A percentile compares a stretch with the other conserved stretches of the same genome.
Conservation (phyloP, 768 basidiomycete genomes). For the Leucosporidium yakuticum region DNA sequence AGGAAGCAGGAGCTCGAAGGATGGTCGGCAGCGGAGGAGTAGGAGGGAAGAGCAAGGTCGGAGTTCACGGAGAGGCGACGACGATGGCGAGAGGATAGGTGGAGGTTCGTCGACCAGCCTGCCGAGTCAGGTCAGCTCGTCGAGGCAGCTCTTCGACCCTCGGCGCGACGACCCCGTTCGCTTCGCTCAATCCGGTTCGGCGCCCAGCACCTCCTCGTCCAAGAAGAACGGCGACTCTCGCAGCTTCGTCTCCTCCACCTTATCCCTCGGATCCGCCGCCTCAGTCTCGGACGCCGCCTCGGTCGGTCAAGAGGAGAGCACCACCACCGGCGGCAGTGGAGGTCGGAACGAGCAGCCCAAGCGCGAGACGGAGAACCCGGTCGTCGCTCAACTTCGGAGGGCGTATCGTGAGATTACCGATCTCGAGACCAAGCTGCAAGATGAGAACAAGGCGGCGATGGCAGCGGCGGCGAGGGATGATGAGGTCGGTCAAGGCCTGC, state of each 20-base stretch:
- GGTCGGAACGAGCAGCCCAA: conserved; percentile 4
- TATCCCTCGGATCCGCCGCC: conserved; percentile 56
- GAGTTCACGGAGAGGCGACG: not conserved
- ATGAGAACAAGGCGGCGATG: conserved; percentile 67
- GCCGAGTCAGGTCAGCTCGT: not conserved
- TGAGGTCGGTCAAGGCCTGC: conserved; percentile 9
- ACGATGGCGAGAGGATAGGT: not conserved
- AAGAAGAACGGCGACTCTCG: conserved; percentile 49
- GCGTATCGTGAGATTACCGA: conserved; percentile 75
- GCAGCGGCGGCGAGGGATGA: conserved; percentile 44
- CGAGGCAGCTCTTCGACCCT: conserved; percentile 67
- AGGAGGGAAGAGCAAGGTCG: not conserved
- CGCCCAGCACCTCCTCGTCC: not conserved
- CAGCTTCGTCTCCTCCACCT: conserved; percentile 51
- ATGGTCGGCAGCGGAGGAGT: not conserved
- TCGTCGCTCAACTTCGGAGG: conserved; percentile 68
- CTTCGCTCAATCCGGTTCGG: conserved; percentile 51
- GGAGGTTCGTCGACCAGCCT: no score
- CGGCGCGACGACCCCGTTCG: conserved; percentile 84
- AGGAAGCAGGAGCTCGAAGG: not conserved
- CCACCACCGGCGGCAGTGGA: not conserved
- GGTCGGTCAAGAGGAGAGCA: conserved; percentile 13
- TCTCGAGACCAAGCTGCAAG: conserved; percentile 70
- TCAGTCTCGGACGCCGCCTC: conserved; percentile 36
- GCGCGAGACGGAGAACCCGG: conserved; percentile 49